Base-by-base conservation (phyloP, 805 yeast species). In the Saccharomycopsis fibuligera region DNA sequence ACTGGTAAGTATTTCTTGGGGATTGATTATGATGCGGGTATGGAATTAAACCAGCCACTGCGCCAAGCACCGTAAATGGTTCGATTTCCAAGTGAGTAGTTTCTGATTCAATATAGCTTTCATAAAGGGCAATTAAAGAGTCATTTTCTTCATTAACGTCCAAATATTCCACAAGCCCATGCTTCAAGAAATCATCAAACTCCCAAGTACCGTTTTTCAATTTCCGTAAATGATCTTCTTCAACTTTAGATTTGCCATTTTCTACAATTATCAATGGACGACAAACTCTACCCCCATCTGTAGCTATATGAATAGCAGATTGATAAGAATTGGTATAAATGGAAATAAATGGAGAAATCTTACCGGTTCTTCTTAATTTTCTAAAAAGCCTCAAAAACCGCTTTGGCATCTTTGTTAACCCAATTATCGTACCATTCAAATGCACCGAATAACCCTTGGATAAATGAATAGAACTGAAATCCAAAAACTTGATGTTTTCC, bases 71-170 rank as follows among this genome's bases (percentile, higher is more conserved):
- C 0, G 96, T 88, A 69, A 89, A 88, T 4, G 96, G 96, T 64
- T 93, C 99, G 58, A 93, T 88, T 68, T 93, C 99, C 60, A 93
- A 67, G 68, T 93, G 99, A 0, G 98, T 90, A 27, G 83, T 79
- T 9, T 73, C 69, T 12, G 64, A 66, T 4, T 72, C 61, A 14
- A 70, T 50, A 49, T 78, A 81, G 35, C 67, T 63, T 62, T 91
- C 99, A 64, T 90, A 88, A 41, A 93, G 70, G 3, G 98, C 98
- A 68, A 93, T 88, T 56, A 77, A 80, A 19, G 96, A 81, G 65
- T 93, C 98, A 61, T 93, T 93, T 62, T 93, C 98, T 64, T 93
- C 99, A 64, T 93, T 93, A 51, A 93, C 97, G 70, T 93, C 99
- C 54, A 93, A 70, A 62, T 93, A 93, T 65, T 93, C 99, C 10